Conservation (phyloP, 345 rosid species). For the Aquilaria yunnanensis region DNA sequence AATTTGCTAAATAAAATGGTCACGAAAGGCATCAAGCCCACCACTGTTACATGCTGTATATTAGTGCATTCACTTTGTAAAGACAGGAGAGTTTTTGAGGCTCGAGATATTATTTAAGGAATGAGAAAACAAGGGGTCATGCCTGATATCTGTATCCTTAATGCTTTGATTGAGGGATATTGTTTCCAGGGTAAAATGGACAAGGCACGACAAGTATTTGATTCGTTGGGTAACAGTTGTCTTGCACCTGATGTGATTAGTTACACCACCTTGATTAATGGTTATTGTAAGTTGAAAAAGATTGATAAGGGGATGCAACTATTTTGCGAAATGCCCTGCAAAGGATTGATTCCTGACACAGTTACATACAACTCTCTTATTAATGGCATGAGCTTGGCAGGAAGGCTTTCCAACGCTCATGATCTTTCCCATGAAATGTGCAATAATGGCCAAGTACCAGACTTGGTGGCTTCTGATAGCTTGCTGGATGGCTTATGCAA, state of each 20-base stretch:
- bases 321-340: slow-evolving; percentile 20
- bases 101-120: slow-evolving; percentile 15
- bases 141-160: slow-evolving; percentile 22
- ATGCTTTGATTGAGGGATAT: slow-evolving; percentile 27
- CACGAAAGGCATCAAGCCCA: slow-evolving; percentile 13
- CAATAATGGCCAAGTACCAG: background rate
- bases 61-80: slow-evolving; percentile 4
- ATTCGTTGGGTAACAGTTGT: slow-evolving; percentile 19
- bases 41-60: slow-evolving; percentile 2
- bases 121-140: slow-evolving; percentile 12
- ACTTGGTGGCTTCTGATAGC: slow-evolving; percentile 5
- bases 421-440: slow-evolving; percentile 17
- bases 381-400: slow-evolving; percentile 17
- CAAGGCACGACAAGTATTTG: slow-evolving; percentile 19
- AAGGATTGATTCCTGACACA: slow-evolving; percentile 16
- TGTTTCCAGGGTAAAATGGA: slow-evolving; percentile 24
- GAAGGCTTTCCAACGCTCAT: slow-evolving; percentile 25
- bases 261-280: slow-evolving; percentile 25
- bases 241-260: slow-evolving; percentile 12
- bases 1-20: slow-evolving; percentile 11
- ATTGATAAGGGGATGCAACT: slow-evolving; percentile 17
- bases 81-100: slow-evolving; percentile 16
- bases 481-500: slow-evolving; percentile 25
- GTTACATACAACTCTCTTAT: slow-evolving; percentile 26
- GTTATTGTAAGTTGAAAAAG: slow-evolving; percentile 25